Evolutionary conservation across 1,139 yeast genomes (phyloP).

Genomic region (Saccharomyces pastorianus): DNA sequence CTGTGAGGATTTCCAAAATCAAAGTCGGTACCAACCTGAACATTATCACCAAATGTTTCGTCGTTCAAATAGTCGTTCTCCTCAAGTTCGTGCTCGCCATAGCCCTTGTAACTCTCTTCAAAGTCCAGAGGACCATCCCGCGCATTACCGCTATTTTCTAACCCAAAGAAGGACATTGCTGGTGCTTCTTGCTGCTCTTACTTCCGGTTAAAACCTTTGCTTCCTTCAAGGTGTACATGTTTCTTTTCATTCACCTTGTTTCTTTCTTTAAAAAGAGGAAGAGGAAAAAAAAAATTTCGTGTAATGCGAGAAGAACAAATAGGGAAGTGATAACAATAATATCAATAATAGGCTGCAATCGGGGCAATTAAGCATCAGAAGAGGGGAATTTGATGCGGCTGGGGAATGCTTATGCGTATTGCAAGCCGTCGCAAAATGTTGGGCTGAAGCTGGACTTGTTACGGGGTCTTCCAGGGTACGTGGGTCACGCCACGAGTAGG

Average conservation of each 20-base stretch:
- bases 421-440: slow-evolving; percentile 11
- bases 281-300: slow-evolving; percentile 4
- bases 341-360: not conserved
- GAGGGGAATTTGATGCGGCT: not conserved
- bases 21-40: slow-evolving; percentile 61
- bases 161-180: slow-evolving; percentile 32
- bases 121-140: slow-evolving; percentile 40
- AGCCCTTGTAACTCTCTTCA: slow-evolving; percentile 77
- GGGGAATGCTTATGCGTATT: slow-evolving; percentile 1
- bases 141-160: slow-evolving; percentile 9
- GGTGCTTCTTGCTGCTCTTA: not conserved
- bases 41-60: slow-evolving; percentile 73
- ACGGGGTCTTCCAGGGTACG: slow-evolving; percentile 25
- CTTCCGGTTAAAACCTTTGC: not conserved
- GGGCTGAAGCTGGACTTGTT: slow-evolving; percentile 11
- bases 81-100: slow-evolving; percentile 60
- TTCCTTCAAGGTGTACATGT: not conserved
- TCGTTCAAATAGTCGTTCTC: slow-evolving; percentile 77
- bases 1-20: slow-evolving; percentile 46
- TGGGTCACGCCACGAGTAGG: slow-evolving; percentile 74
- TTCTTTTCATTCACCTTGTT: not conserved
- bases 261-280: not conserved
- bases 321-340: not conserved
- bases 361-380: not conserved
- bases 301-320: not conserved